Percentiles rank a stretch among this genome's conserved stretches.
phyloP scores from a whole-genome alignment of 192 early-diverging fungal species.

The Backusella australiensis region DNA sequence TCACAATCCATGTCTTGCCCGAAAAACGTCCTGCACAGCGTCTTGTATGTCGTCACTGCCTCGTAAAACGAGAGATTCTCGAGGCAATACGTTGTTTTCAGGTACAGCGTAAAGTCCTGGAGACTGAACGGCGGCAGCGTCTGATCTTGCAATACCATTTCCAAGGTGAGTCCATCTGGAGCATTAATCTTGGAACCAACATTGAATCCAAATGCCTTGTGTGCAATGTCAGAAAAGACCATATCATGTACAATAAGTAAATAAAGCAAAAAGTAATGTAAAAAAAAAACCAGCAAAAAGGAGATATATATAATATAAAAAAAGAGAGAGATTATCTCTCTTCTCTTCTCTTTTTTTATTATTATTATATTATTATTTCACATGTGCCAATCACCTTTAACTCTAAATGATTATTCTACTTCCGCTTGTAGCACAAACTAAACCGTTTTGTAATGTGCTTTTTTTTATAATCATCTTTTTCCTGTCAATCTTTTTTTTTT shows the following conservation, averaged over 20 bases:
- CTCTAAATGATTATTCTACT: background rate
- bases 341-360: too few relatives aligned
- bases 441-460: background rate
- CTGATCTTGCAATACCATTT: slow-evolving; percentile 23
- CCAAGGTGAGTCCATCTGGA: slow-evolving; percentile 18
- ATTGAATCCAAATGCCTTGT: background rate
- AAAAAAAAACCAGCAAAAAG: background rate
- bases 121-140: slow-evolving; percentile 22
- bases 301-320: background rate
- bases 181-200: background rate
- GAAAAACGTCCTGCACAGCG: slow-evolving; percentile 3
- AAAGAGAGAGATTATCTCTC: slow-evolving; percentile 1
- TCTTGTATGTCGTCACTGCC: slow-evolving; percentile 30
- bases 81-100: slow-evolving; percentile 32
- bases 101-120: slow-evolving; percentile 31
- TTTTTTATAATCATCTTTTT: background rate
- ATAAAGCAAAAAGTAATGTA: background rate
- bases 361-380: background rate
- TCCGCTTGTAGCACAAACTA: background rate
- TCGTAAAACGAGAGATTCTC: slow-evolving; percentile 43
- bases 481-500: background rate
- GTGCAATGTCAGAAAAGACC: slow-evolving; percentile 4
- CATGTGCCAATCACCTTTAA: slow-evolving; percentile 1
- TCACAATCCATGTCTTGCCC: background rate
- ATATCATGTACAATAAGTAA: background rate